A percentile compares a stretch with the other conserved stretches of the same genome.
phyloP scores from a whole-genome alignment of 768 basidiomycete species.

The Lactarius pseudohatsudake region DNA sequence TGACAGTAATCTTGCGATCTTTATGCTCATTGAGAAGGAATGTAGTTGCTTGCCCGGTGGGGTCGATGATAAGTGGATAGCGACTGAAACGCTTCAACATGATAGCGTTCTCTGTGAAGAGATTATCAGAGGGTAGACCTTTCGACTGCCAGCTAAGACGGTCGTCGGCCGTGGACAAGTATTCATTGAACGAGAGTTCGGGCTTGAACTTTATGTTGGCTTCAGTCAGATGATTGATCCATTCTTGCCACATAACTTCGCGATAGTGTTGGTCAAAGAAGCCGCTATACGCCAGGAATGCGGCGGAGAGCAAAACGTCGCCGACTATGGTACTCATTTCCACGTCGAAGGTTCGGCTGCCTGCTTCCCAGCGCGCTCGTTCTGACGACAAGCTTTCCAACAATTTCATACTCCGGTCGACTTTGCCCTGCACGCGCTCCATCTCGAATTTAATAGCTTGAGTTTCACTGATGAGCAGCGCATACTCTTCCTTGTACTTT shows the following conservation, averaged over 20 bases:
- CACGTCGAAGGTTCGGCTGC: slow-evolving; percentile 92
- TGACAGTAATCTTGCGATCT: slow-evolving; percentile 95
- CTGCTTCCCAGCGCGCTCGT: slow-evolving; percentile 88
- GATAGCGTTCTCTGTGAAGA: slow-evolving; percentile 99
- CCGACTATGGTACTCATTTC: slow-evolving; percentile 99
- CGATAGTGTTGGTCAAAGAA: slow-evolving; percentile 99
- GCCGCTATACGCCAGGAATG: slow-evolving; percentile 94
- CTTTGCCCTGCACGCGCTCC: slow-evolving; percentile 96
- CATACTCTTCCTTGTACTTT: slow-evolving; percentile 96
- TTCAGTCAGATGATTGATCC: slow-evolving; percentile 85
- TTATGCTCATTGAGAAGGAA: slow-evolving; percentile 94
- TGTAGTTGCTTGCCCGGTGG: slow-evolving; percentile 93
- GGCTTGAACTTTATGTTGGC: slow-evolving; percentile 90
- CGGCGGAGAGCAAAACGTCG: slow-evolving; percentile 92
- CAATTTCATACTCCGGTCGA: slow-evolving; percentile 94
- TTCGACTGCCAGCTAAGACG: slow-evolving; percentile 95
- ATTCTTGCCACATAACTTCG: slow-evolving; percentile 95
- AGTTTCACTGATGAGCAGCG: slow-evolving; percentile 92
- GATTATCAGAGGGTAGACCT: slow-evolving; percentile 90
- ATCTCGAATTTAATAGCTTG: slow-evolving; percentile 97
- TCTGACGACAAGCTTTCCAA: slow-evolving; percentile 95
- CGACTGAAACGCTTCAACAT: slow-evolving; percentile 98
- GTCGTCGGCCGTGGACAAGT: slow-evolving; percentile 95
- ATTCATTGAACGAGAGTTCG: slow-evolving; percentile 91
- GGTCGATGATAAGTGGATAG: slow-evolving; percentile 97